Evolutionary conservation across 1,284 basidiomycete genomes (phyloP), one percentile per base, ranked within the genome.

Genomic region (Boletus smithii): DNA sequence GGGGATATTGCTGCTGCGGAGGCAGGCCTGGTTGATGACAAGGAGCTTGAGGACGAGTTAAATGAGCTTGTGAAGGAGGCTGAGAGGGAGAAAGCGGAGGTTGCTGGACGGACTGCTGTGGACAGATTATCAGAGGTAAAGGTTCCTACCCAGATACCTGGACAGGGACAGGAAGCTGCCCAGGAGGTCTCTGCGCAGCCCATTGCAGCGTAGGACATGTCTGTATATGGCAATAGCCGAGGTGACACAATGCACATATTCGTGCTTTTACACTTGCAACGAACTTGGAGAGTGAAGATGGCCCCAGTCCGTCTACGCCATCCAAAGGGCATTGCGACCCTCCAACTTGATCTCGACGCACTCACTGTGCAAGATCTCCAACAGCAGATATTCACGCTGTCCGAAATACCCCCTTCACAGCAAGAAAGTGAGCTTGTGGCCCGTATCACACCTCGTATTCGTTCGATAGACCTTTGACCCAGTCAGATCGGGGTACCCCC

Each of bases 401-500:
- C 87, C 4, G 77, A 85, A 49, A 91, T 94, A 39, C 74, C 79
- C 11, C 87, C 88, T 0, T 81, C 81, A 9, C 80, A 80, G 44
- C 91, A 93, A 73, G 83, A 83, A 54, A 67, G 91, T 92, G 62
- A 66, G 87, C 72, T 42, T 32, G 44, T 45, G 36, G 34, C 26
- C 43, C 36, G 7, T 39, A 46, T 27, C 46, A 42, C 22, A 40
- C 31, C 9, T 16, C 38, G 24, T 30, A 36, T 11, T 9, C 24
- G 20, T 43, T 20, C 29, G 36, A 52, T 29, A 20, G 32, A 34
- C 32, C 13, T 40, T 22, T 31, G 22, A 14, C 39, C 16, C 53
- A 95, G 91, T 95, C 55, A 93, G 88, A 69, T 77, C 79, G 23
- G 89, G 91, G 33, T 94, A 94, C 66, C 92, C 92, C 1, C 91